These are phyloP conservation scores for Aquilaria malaccensis DNA, from an alignment of 345 rosid genomes.

Conservation along the genomic window DNA sequence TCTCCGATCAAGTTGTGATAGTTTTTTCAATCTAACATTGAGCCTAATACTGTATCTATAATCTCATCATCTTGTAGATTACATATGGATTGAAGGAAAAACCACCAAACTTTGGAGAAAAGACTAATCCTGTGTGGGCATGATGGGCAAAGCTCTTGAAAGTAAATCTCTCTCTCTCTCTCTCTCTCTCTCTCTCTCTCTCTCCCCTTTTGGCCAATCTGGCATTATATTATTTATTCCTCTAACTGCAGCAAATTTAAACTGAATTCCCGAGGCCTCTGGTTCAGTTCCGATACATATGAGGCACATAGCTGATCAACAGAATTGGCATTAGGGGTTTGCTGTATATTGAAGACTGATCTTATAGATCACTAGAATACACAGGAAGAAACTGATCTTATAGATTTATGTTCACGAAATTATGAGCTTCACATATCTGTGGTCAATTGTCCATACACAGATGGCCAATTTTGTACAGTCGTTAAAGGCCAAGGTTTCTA, in stretches of 20 bases:
- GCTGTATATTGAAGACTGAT: neutral
- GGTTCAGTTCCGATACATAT: no score
- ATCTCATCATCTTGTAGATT: conserved; percentile 20
- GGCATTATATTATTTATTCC: no score
- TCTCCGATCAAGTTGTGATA: neutral
- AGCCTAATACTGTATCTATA: neutral
- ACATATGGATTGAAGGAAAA: conserved; percentile 29
- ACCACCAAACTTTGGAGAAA: conserved; percentile 23
- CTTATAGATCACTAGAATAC: conserved; percentile 8
- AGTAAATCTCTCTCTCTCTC: neutral
- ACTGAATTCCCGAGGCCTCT: no score
- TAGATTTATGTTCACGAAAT: conserved; percentile 6
- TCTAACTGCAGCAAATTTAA: no score
- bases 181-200: neutral
- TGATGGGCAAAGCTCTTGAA: conserved; percentile 11
- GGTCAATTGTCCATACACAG: neutral
- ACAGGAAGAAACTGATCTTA: conserved; percentile 12
- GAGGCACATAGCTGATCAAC: no score
- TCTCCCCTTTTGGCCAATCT: neutral
- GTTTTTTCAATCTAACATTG: neutral
- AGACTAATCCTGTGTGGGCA: conserved; percentile 28
- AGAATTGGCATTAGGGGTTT: no score
- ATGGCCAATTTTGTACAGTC: conserved; percentile 31
- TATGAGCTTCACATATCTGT: conserved; percentile 4
- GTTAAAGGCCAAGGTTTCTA: neutral